Evolutionary conservation across 73 alveolate species (phyloP).

Genomic region (Paramecium primaurelia): DNA sequence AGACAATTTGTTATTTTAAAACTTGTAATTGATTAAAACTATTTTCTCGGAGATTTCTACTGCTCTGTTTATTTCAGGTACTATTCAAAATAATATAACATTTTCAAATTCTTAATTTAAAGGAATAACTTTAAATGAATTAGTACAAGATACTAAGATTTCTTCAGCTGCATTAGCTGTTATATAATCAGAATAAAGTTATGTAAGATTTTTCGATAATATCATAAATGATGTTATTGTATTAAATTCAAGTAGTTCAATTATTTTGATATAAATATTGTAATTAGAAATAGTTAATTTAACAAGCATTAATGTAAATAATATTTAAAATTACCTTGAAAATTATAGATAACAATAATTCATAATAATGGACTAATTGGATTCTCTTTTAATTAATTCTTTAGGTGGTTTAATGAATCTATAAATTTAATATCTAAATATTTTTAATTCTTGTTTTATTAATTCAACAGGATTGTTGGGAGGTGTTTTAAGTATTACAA

Average conservation of each 20-base stretch:
- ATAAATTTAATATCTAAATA: background rate
- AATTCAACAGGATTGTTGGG: background rate
- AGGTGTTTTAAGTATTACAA: background rate
- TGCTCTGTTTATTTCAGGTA: background rate
- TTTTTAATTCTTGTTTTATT: background rate
- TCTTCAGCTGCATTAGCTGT: background rate
- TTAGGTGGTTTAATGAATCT: background rate
- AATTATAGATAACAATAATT: background rate
- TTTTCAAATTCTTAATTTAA: background rate
- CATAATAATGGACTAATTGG: background rate
- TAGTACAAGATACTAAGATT: background rate
- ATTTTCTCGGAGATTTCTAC: background rate
- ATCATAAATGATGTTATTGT: background rate
- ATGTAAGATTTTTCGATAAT: background rate
- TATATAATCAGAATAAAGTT: background rate
- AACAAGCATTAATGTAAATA: background rate
- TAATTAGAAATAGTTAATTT: background rate
- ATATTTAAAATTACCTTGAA: background rate
- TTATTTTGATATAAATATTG: background rate
- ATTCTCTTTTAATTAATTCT: background rate
- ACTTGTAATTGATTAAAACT: background rate
- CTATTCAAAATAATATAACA: background rate
- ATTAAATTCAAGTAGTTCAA: background rate
- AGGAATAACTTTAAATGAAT: background rate
- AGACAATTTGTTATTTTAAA: background rate